Conservation (phyloP, 2,329 filamentous ascomycete genomes). For the Polytolypa hystricis region DNA sequence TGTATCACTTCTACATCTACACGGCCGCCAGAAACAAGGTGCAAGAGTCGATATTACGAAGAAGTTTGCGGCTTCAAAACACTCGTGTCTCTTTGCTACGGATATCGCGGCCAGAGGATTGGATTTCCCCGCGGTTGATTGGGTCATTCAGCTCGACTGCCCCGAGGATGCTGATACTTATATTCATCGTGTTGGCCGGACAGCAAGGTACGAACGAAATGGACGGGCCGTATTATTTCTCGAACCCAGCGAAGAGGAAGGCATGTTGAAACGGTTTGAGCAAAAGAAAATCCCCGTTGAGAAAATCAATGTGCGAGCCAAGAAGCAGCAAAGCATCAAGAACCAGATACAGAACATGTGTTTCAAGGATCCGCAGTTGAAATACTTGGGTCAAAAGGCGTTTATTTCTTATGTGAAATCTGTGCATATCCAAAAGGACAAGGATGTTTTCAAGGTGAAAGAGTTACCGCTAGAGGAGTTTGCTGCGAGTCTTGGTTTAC, state of each 20-base stretch:
- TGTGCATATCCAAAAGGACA: slow-evolving; percentile 79
- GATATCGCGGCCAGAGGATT: slow-evolving; percentile 90
- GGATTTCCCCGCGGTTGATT: slow-evolving; percentile 93
- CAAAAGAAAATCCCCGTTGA: slow-evolving; percentile 84
- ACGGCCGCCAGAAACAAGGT: slow-evolving; percentile 86
- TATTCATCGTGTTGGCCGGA: slow-evolving; percentile 89
- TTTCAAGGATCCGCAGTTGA: slow-evolving; percentile 86
- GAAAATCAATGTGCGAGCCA: slow-evolving; percentile 72
- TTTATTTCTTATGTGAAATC: slow-evolving; percentile 85
- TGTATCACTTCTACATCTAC: slow-evolving; percentile 82
- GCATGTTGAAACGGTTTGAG: slow-evolving; percentile 77
- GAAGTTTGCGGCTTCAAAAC: slow-evolving; percentile 68
- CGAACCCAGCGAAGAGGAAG: slow-evolving; percentile 80
- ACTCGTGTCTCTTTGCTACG: slow-evolving; percentile 85
- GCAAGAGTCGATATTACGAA: slow-evolving; percentile 78
- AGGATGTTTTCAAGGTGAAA: slow-evolving; percentile 77
- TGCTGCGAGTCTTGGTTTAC: slow-evolving; percentile 73
- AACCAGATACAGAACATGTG: slow-evolving; percentile 87
- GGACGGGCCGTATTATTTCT: slow-evolving; percentile 84
- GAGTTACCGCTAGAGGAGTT: slow-evolving; percentile 76
- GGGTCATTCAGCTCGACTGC: slow-evolving; percentile 97
- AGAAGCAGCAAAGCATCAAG: slow-evolving; percentile 79
- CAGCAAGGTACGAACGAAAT: slow-evolving; percentile 81
- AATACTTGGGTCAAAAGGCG: slow-evolving; percentile 91
- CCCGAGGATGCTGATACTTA: slow-evolving; percentile 96